Base-by-base conservation (phyloP, 2,329 filamentous ascomycete species). In the Stagonosporopsis tanaceti region DNA sequence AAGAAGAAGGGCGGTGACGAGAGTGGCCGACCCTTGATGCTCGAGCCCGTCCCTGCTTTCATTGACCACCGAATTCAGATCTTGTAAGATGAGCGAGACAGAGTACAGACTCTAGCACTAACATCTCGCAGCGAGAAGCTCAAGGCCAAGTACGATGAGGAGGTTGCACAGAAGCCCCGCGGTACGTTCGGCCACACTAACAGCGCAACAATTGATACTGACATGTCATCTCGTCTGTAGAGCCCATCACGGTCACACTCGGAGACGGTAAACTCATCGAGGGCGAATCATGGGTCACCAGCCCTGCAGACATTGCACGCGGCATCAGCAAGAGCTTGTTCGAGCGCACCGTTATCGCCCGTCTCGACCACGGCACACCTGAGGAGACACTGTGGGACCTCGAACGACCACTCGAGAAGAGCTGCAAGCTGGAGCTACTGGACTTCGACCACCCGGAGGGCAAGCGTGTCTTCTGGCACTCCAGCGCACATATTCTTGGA, bases 391-490 rank as follows among this genome's bases (percentile, higher is more conserved):
- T 98, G 11, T 99, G 94, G 95, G 95, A 99, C 80, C 81, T 99
- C 64, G 92, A 94, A 72, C 84, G 95, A 52, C 94, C 94, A 5
- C 80, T 99, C 34, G 95, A 98, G 82, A 88, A 87, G 78, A 92
- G 89, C 81, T 95, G 92, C 81, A 90, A 87, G 67, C 85, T 99
- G 27, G 90, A 93, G 71, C 84, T 97, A 51, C 84, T 98, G 62
- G 88, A 90, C 63, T 99, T 98, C 69, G 88, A 92, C 47, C 81
- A 89, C 76, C 76, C 77, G 4, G 79, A 91, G 79, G 94, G 92
- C 70, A 93, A 95, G 81, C 92, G 92, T 76, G 94, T 98, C 54
- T 99, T 97, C 81, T 99, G 94, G 94, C 95, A 98, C 79, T 96
- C 92, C 20, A 94, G 90, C 70, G 95, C 95, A 41, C 95, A 99